phyloP scores from a whole-genome alignment of 345 rosid species.

The Linum lewisii region DNA sequence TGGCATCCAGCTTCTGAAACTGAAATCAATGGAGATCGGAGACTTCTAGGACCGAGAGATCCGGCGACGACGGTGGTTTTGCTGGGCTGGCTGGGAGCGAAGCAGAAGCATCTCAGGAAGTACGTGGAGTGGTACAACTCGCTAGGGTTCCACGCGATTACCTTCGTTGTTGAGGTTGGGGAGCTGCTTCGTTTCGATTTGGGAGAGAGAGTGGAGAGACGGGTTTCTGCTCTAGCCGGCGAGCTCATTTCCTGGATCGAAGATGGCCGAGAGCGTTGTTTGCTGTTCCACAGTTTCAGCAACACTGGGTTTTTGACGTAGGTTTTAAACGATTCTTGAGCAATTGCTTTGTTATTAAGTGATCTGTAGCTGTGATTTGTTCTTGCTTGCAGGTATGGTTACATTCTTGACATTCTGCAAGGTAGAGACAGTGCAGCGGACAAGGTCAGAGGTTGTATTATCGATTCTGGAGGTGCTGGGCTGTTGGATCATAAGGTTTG shows the following conservation, averaged over 20 bases:
- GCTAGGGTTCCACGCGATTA: conserved; percentile 62
- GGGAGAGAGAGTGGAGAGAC: conserved; percentile 39
- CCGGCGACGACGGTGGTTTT: conserved; percentile 56
- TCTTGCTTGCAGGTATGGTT: conserved; percentile 54
- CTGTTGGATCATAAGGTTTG: conserved; percentile 64
- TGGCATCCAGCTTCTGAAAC: conserved; percentile 43
- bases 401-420: conserved; percentile 40
- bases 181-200: conserved; percentile 54
- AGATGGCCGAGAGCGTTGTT: conserved; percentile 53
- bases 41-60: conserved; percentile 16
- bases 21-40: conserved; percentile 15
- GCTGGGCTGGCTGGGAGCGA: conserved; percentile 89
- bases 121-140: conserved; percentile 83
- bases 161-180: conserved; percentile 46
- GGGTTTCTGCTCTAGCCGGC: conserved; percentile 34
- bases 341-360: too few species aligned
- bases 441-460: conserved; percentile 56
- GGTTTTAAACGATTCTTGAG: not conserved
- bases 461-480: conserved; percentile 78
- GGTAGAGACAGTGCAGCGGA: conserved; percentile 37
- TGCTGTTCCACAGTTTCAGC: conserved; percentile 81
- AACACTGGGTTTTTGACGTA: conserved; percentile 93
- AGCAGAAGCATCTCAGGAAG: conserved; percentile 58
- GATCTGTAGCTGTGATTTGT: too few species aligned
- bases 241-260: conserved; percentile 52